A percentile compares a stretch with the other conserved stretches of the same genome.
phyloP scores from a whole-genome alignment of 495 filamentous ascomycete genomes.

The Rostrohypoxylon terebratum region DNA sequence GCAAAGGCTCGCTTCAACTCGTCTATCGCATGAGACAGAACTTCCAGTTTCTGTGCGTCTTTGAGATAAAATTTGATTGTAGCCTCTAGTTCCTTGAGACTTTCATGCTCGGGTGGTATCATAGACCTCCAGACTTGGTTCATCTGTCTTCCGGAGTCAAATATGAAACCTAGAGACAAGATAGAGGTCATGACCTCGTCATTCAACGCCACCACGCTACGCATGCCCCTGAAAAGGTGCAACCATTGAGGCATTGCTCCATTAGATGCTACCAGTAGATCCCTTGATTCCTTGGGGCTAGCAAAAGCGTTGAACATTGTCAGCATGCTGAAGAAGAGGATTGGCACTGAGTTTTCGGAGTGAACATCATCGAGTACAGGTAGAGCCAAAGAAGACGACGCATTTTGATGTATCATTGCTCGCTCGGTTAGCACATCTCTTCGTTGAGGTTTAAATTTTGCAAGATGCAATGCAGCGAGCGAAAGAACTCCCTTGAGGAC shows the following conservation, averaged over 20 bases:
- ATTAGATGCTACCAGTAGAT: conserved; percentile 56
- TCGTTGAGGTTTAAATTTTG: conserved; percentile 53
- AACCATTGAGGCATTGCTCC: conserved; percentile 59
- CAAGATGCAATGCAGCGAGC: conserved; percentile 63
- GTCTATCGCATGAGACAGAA: conserved; percentile 32
- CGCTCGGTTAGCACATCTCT: conserved; percentile 58
- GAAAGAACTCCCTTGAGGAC: conserved; percentile 65
- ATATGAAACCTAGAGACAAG: conserved; percentile 47
- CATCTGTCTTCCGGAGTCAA: conserved; percentile 45
- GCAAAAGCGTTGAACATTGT: conserved; percentile 63
- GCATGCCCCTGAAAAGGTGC: conserved; percentile 53
- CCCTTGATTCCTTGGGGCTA: conserved; percentile 56
- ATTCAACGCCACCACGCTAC: conserved; percentile 50
- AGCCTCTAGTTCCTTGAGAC: conserved; percentile 42
- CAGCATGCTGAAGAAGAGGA: conserved; percentile 64
- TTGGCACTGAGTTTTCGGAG: conserved; percentile 62
- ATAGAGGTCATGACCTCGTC: conserved; percentile 40
- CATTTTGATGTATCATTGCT: conserved; percentile 62
- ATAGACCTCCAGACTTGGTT: conserved; percentile 24
- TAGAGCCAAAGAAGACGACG: conserved; percentile 59
- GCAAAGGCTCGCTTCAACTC: conserved; percentile 40
- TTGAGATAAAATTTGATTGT: conserved; percentile 31
- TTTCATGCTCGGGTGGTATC: conserved; percentile 37
- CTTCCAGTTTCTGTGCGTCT: conserved; percentile 30
- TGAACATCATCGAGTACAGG: conserved; percentile 60